These are phyloP conservation scores for Trypanosoma theileri DNA, from an alignment of 208 protist species.

Conservation along the genomic window DNA sequence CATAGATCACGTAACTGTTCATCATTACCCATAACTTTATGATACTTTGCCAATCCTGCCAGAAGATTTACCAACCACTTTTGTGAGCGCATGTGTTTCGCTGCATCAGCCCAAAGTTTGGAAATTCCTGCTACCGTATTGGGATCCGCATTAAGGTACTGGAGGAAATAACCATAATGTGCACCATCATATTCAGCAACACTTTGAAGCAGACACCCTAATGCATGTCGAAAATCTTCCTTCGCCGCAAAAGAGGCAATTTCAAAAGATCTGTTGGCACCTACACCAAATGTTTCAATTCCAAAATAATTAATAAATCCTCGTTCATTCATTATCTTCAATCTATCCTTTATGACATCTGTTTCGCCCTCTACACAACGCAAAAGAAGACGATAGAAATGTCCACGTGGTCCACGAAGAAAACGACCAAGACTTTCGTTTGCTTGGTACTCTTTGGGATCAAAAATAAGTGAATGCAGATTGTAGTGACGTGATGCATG, in stretches of 20 bases:
- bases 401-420: slow-evolving; percentile 23
- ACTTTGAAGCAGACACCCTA: slow-evolving; percentile 56
- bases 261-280: slow-evolving; percentile 60
- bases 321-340: slow-evolving; percentile 28
- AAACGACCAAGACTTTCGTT: slow-evolving; percentile 20
- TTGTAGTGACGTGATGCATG: slow-evolving; percentile 83
- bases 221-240: slow-evolving; percentile 36
- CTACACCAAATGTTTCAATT: slow-evolving; percentile 60
- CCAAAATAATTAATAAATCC: slow-evolving; percentile 91
- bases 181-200: slow-evolving; percentile 64
- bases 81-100: slow-evolving; percentile 32
- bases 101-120: slow-evolving; percentile 47
- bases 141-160: slow-evolving; percentile 64
- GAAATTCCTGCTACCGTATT: slow-evolving; percentile 44
- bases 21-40: slow-evolving; percentile 4
- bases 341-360: slow-evolving; percentile 25
- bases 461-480: slow-evolving; percentile 73
- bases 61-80: slow-evolving; percentile 32
- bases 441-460: slow-evolving; percentile 51
- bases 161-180: slow-evolving; percentile 57
- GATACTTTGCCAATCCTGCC: slow-evolving; percentile 34
- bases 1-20: slow-evolving; percentile 37
- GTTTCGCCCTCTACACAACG: slow-evolving; percentile 58
- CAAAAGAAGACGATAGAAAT: slow-evolving; percentile 66
- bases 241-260: slow-evolving; percentile 41